phyloP scores from a whole-genome alignment of 176 grass and related monocot species.

The Hsuehochloa calcarea region DNA sequence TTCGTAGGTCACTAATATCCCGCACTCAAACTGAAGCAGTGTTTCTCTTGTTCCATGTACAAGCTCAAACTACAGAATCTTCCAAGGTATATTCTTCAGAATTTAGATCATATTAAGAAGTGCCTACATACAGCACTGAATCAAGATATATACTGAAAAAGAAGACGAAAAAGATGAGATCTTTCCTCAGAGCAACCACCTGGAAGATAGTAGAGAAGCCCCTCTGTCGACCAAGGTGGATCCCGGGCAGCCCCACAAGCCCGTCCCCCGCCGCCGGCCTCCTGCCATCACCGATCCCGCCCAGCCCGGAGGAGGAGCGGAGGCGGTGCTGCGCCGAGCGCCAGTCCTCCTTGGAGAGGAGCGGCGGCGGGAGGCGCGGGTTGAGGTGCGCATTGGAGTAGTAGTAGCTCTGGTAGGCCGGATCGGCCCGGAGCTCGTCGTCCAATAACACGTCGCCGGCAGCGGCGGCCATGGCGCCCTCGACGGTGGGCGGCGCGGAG shows the following conservation, averaged over 20 bases:
- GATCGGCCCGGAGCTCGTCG: conserved; percentile 64
- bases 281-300: conserved; percentile 61
- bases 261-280: conserved; percentile 33
- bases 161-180: background rate
- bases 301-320: conserved; percentile 38
- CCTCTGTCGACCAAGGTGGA: conserved; percentile 52
- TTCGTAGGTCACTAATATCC: background rate
- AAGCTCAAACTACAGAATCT: background rate
- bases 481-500: conserved; percentile 69
- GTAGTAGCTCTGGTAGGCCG: conserved; percentile 65
- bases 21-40: background rate
- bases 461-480: conserved; percentile 46
- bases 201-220: conserved; percentile 61
- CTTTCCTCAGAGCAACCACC: conserved; percentile 40
- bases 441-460: conserved; percentile 39
- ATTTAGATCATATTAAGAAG: background rate
- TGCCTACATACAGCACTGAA: background rate
- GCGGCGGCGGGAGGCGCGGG: conserved; percentile 69
- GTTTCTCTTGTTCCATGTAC: background rate
- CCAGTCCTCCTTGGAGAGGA: conserved; percentile 72
- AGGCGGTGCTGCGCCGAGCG: conserved; percentile 51
- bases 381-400: conserved; percentile 75
- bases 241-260: conserved; percentile 41
- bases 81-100: background rate
- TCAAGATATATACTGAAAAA: conserved; percentile 1